Evolutionary conservation across 176 grass and related monocot genomes (phyloP).

Genomic region (Ensete glaucum): DNA sequence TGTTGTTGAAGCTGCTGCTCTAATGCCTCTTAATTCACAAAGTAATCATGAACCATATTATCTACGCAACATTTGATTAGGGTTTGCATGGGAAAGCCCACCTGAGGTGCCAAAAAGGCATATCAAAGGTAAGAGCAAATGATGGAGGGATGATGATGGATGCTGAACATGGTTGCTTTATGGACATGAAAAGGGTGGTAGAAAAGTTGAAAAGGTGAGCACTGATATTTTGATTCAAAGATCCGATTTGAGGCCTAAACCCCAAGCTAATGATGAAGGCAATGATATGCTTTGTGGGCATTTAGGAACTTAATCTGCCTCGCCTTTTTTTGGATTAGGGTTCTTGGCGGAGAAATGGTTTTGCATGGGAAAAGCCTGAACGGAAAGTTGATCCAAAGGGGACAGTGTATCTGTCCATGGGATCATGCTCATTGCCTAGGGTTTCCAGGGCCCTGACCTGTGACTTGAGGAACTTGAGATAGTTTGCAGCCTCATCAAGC

Average conservation of each 20-base stretch:
- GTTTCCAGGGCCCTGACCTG: slow-evolving; percentile 4
- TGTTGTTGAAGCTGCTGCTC: too few species aligned
- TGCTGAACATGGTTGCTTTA: neutral
- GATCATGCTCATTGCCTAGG: neutral
- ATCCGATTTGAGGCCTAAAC: neutral
- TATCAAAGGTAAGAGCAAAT: neutral
- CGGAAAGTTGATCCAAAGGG: too few species aligned
- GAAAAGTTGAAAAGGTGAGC: neutral
- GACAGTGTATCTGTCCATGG: too few species aligned
- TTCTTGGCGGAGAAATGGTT: neutral
- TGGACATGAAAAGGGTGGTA: neutral
- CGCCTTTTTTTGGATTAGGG: neutral
- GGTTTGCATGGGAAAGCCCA: slow-evolving; percentile 8
- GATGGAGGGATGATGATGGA: neutral
- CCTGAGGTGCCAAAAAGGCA: neutral
- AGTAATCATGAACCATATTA: neutral
- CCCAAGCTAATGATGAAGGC: neutral
- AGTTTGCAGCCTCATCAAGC: slow-evolving; percentile 13
- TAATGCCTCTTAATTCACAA: neutral
- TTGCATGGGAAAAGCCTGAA: neutral
- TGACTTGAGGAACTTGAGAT: slow-evolving; percentile 22
- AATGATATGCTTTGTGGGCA: neutral
- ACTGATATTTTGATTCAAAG: neutral
- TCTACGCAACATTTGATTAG: neutral
- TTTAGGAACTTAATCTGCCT: neutral